Conservation (phyloP, 164 flowering plant genomes). For the Vitis labrusca region DNA sequence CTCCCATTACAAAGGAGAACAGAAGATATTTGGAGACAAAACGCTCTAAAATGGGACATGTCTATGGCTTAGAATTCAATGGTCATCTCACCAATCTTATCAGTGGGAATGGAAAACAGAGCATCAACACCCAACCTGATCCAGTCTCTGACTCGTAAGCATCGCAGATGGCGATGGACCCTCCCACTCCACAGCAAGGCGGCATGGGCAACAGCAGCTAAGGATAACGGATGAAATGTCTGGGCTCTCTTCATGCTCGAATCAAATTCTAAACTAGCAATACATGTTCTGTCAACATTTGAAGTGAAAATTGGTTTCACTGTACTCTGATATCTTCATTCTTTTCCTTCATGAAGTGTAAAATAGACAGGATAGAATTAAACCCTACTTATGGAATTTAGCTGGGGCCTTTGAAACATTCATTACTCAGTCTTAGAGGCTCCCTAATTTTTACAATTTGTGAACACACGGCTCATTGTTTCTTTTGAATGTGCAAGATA, state of each 20-base stretch:
- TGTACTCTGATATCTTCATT: neutral
- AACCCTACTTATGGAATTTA: neutral
- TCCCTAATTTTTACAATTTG: too few species aligned
- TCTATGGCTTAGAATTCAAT: constrained; percentile 55
- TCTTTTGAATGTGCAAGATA: too few species aligned
- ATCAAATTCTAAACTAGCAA: neutral
- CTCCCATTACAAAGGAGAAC: constrained; percentile 79
- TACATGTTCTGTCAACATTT: neutral
- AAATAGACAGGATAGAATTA: neutral
- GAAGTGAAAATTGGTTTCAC: neutral
- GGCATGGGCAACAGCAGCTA: neutral
- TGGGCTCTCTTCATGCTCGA: neutral
- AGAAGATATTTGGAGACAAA: constrained; percentile 88
- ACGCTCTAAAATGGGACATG: constrained; percentile 89
- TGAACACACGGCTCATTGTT: too few species aligned
- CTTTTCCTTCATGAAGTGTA: neutral
- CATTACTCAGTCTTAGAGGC: too few species aligned
- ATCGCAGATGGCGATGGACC: too few species aligned
- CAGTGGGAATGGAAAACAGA: constrained; percentile 25
- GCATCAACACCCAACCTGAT: constrained; percentile 1
- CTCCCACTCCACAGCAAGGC: too few species aligned
- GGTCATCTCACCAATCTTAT: constrained; percentile 23
- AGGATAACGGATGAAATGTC: too few species aligned
- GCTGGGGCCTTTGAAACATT: neutral
- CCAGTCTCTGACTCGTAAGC: constrained; percentile 17